Evolutionary conservation across 2,329 filamentous ascomycete species (phyloP), one percentile per base, ranked within the genome.

Genomic region (Diaporthe batatas): DNA sequence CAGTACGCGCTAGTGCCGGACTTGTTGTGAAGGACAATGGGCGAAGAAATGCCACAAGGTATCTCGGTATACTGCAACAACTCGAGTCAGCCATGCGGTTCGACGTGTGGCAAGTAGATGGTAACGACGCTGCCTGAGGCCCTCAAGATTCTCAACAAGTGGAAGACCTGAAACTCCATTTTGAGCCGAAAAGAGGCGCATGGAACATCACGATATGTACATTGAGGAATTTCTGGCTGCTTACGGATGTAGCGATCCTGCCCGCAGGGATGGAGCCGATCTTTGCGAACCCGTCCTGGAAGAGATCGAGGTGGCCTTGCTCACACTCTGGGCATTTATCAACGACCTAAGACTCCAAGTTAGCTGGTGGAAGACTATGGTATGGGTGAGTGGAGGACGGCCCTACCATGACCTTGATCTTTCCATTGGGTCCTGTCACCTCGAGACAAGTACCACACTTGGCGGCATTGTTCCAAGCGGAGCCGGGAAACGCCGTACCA

Each of bases 331-430:
- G 83, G 71, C 84, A 86, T 73, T 85, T 72, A 75, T 86, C 84
- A n/a, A 86, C 84, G 49, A 86, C 78, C 84, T 85, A 65, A 2
- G 14, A 32, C 0, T 16, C 21, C 16, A 58, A 51, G 23, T 51
- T 34, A 62, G 67, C 44, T 53, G 18, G 34, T 62, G 32, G 23
- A 8, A 44, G 34, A 18, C 11, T 21, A 23, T 32, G 25, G 32
- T 29, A 62, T 75, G 72, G 11, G 10, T 32, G 1, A 47, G 25
- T 21, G 14, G 49, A 23, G 42, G 47, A 21, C 18, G 18, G 49
- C 82, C 82, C 80, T 82, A 91, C 88, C 91, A 93, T 93, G 51
- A 88, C 91, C 42, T 85, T 91, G 79, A 93, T 86, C 72, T 88
- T 88, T 23, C 90, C 90, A 18, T 79, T 84, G 5, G 86, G 87